A percentile compares a stretch with the other conserved stretches of the same genome.
Conservation (phyloP, 305 asterid species). For the Andrographis paniculata region DNA sequence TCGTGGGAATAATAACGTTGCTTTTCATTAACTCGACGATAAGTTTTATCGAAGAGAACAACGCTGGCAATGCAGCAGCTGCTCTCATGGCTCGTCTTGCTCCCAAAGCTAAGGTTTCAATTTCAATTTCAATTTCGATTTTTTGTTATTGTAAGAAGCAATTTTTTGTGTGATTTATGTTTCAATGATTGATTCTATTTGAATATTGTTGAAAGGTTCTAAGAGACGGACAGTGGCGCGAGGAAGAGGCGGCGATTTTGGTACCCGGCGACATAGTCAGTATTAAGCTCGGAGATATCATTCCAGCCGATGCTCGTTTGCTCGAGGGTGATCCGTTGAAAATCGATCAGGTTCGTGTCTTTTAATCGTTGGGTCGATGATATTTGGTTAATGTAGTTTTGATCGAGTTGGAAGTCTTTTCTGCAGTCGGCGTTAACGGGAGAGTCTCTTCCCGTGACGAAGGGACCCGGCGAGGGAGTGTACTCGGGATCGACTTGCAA, state of each 20-base stretch:
- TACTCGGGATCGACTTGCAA: slow-evolving; percentile 99
- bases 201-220: slow-evolving; percentile 48
- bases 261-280: slow-evolving; percentile 96
- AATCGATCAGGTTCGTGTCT: slow-evolving; percentile 72
- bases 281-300: slow-evolving; percentile 86
- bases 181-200: too few species aligned
- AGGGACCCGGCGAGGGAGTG: slow-evolving; percentile 99
- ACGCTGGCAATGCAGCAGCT: slow-evolving; percentile 99
- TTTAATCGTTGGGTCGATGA: slow-evolving; percentile 11
- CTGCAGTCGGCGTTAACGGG: slow-evolving; percentile 98
- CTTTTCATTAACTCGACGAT: slow-evolving; percentile 92
- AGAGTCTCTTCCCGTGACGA: slow-evolving; percentile 96
- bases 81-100: slow-evolving; percentile 99
- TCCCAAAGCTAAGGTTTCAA: slow-evolving; percentile 85
- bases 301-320: slow-evolving; percentile 96
- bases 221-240: slow-evolving; percentile 93
- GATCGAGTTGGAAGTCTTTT: background rate
- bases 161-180: too few species aligned
- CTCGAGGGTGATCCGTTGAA: slow-evolving; percentile 94
- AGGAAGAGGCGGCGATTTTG: slow-evolving; percentile 76
- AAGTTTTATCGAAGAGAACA: slow-evolving; percentile 95
- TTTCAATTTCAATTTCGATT: background rate
- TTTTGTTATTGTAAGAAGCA: too few species aligned
- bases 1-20: slow-evolving; percentile 90
- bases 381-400: too few species aligned